Evolutionary conservation across 345 rosid species (phyloP).

Genomic region (Salix brachista): DNA sequence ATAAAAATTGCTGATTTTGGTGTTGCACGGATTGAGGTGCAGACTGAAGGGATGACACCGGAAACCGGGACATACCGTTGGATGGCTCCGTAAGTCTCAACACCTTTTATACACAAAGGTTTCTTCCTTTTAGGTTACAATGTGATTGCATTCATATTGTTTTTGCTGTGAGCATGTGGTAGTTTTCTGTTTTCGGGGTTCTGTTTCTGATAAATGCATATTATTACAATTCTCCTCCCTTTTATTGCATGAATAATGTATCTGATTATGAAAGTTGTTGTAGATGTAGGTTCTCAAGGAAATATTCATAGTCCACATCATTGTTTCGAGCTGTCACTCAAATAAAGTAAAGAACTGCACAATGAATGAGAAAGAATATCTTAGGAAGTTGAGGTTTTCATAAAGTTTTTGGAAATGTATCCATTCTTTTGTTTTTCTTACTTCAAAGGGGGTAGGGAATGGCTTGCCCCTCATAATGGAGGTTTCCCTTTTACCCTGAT

Average conservation of each 20-base stretch:
- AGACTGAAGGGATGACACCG: constrained; percentile 33
- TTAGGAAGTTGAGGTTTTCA: background rate
- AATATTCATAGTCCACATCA: background rate
- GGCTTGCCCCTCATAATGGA: background rate
- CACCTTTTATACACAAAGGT: background rate
- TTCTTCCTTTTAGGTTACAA: background rate
- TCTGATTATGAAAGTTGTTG: background rate
- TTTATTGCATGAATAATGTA: background rate
- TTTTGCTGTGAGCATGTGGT: background rate
- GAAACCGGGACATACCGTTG: constrained; percentile 32
- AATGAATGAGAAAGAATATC: background rate
- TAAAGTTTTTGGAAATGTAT: background rate
- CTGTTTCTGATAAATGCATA: background rate
- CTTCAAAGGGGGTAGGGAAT: background rate
- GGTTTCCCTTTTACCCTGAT: background rate
- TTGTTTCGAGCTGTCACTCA: background rate
- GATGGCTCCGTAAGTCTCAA: constrained; percentile 32
- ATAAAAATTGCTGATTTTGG: constrained; percentile 33
- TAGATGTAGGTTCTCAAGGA: background rate
- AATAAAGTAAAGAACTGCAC: background rate
- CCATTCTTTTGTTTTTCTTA: background rate
- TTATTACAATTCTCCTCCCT: background rate
- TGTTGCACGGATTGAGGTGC: constrained; percentile 30
- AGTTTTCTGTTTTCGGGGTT: background rate
- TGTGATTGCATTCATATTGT: background rate